Evolutionary conservation across 129 eudicot genomes (phyloP).

Genomic region (Artemisia tridentata): DNA sequence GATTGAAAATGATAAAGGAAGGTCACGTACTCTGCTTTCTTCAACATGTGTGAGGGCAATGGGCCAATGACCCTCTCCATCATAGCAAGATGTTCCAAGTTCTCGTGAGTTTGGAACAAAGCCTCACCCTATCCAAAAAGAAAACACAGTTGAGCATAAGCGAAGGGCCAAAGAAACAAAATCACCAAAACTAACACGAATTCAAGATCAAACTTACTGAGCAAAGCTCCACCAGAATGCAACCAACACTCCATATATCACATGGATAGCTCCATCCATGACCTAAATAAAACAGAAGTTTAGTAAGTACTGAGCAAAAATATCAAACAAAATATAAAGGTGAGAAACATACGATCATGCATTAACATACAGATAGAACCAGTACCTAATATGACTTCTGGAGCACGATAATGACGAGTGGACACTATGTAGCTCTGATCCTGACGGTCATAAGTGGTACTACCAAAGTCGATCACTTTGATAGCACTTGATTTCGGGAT

Average conservation of each 20-base stretch:
- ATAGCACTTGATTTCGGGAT: slow-evolving; percentile 93
- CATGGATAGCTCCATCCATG: slow-evolving; percentile 95
- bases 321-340: background rate
- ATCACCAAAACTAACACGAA: background rate
- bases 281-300: slow-evolving; percentile 35
- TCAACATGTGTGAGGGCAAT: slow-evolving; percentile 69
- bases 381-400: slow-evolving; percentile 89
- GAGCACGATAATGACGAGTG: slow-evolving; percentile 92
- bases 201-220: slow-evolving; percentile 47
- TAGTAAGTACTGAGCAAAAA: background rate
- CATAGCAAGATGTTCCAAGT: slow-evolving; percentile 94
- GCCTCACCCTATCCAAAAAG: slow-evolving; percentile 69
- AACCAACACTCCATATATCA: slow-evolving; percentile 97
- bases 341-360: too few species aligned
- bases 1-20: background rate
- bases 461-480: slow-evolving; percentile 93
- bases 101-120: slow-evolving; percentile 89
- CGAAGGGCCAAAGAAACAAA: background rate
- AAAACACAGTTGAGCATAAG: background rate
- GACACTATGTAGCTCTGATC: slow-evolving; percentile 83
- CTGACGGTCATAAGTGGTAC: slow-evolving; percentile 68
- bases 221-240: slow-evolving; percentile 89
- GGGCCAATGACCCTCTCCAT: slow-evolving; percentile 90
- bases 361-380: background rate
- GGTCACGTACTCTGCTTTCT: slow-evolving; percentile 56